A percentile compares a stretch with the other conserved stretches of the same genome.
phyloP scores from a whole-genome alignment of 73 alveolate genomes.

The Stentor coeruleus region DNA sequence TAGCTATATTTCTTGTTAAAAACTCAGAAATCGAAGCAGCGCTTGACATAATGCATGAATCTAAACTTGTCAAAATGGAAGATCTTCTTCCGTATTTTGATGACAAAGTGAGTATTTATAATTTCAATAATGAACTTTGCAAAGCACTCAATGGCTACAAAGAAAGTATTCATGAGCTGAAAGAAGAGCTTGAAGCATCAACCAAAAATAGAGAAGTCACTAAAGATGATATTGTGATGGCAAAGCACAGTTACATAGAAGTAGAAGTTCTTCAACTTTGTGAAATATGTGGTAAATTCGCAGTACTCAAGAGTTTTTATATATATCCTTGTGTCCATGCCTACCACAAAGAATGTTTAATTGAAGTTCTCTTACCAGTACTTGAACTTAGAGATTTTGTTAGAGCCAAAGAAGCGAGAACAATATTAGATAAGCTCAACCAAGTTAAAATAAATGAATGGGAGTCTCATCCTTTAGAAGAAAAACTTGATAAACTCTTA shows the following conservation, averaged over 20 bases:
- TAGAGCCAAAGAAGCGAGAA: slow-evolving; percentile 3
- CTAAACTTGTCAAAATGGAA: slow-evolving; percentile 85
- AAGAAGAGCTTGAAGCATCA: slow-evolving; percentile 79
- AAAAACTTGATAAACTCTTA: background rate
- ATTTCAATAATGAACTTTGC: slow-evolving; percentile 90
- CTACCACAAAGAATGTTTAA: slow-evolving; percentile 67
- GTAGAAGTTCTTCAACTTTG: slow-evolving; percentile 69
- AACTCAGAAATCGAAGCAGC: slow-evolving; percentile 63
- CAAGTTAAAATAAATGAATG: background rate
- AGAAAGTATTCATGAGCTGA: slow-evolving; percentile 79
- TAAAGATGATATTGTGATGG: slow-evolving; percentile 84
- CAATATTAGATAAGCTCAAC: background rate
- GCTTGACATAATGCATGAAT: slow-evolving; percentile 74
- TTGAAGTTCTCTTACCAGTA: background rate
- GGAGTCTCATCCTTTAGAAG: background rate
- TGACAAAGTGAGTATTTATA: slow-evolving; percentile 87
- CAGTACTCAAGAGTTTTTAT: slow-evolving; percentile 67
- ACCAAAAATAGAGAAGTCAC: slow-evolving; percentile 82
- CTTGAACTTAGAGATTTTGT: background rate
- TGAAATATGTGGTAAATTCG: slow-evolving; percentile 62
- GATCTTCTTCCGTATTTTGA: slow-evolving; percentile 92
- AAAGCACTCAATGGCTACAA: slow-evolving; percentile 88
- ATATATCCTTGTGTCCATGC: slow-evolving; percentile 90
- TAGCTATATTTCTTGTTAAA: slow-evolving; percentile 74
- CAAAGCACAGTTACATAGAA: slow-evolving; percentile 80